These are phyloP conservation scores for Coprinellus aureogranulatus DNA, from an alignment of 768 basidiomycete species.

Conservation along the genomic window DNA sequence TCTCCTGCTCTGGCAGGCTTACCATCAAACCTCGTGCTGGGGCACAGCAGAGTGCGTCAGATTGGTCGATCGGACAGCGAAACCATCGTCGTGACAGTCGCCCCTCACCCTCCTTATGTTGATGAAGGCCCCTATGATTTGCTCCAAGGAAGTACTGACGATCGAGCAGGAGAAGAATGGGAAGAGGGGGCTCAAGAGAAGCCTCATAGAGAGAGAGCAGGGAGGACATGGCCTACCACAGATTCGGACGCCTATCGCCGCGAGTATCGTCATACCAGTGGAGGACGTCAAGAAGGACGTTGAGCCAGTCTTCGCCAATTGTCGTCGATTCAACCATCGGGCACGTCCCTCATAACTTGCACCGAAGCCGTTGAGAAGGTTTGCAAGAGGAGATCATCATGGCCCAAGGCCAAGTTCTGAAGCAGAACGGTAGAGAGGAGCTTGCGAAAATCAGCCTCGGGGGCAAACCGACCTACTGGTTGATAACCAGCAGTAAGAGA, in stretches of 20 bases:
- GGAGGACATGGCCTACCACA: constrained; percentile 84
- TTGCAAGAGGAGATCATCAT: constrained; percentile 86
- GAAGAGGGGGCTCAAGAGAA: constrained; percentile 2
- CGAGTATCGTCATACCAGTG: constrained; percentile 75
- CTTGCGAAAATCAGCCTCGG: too few species aligned
- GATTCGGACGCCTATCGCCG: constrained; percentile 59
- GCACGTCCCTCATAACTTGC: constrained; percentile 68
- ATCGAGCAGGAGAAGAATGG: constrained; percentile 69
- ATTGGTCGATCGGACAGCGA: constrained; percentile 29
- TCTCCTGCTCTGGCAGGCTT: constrained; percentile 40
- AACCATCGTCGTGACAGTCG: constrained; percentile 48
- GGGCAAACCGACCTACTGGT: too few species aligned
- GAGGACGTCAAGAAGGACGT: constrained; percentile 79
- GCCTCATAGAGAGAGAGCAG: constrained; percentile 36
- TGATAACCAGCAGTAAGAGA: too few species aligned
- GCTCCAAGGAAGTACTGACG: constrained; percentile 78
- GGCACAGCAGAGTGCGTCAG: constrained; percentile 33
- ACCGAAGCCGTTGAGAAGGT: constrained; percentile 71
- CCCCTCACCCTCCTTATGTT: constrained; percentile 63
- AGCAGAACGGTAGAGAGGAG: too few species aligned
- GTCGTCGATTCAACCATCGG: constrained; percentile 88
- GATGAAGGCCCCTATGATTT: constrained; percentile 84
- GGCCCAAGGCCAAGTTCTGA: constrained; percentile 75
- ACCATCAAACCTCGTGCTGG: constrained; percentile 69
- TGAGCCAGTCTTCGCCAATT: constrained; percentile 83